phyloP scores from a whole-genome alignment of 2,329 filamentous ascomycete species.

The Ciborinia camelliae region DNA sequence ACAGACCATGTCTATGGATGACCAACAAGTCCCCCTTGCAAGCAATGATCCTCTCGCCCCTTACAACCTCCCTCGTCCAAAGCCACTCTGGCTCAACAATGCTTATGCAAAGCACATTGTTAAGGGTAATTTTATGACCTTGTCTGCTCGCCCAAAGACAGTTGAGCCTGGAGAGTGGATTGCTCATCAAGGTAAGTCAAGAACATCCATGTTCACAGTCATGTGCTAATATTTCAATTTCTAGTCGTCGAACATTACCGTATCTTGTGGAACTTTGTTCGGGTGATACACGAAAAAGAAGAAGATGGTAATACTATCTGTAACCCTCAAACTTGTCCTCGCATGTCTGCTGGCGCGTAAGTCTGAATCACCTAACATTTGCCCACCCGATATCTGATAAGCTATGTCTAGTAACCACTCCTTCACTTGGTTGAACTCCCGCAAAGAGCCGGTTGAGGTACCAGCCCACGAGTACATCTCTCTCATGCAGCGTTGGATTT shows the following conservation, averaged over 20 bases:
- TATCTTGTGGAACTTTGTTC: slow-evolving; percentile 83
- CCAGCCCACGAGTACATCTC: slow-evolving; percentile 92
- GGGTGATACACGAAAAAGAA: slow-evolving; percentile 83
- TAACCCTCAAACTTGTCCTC: slow-evolving; percentile 78
- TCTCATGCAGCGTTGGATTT: slow-evolving; percentile 95
- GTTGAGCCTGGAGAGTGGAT: slow-evolving; percentile 95
- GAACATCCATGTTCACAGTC: slow-evolving; percentile 23
- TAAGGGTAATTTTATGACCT: slow-evolving; percentile 95
- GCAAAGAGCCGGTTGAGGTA: slow-evolving; percentile 84
- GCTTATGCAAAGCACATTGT: slow-evolving; percentile 81
- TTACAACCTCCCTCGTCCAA: slow-evolving; percentile 62
- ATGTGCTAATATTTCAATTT: slow-evolving; percentile 20
- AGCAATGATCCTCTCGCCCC: slow-evolving; percentile 52
- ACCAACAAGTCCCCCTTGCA: slow-evolving; percentile 40
- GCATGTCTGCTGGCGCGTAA: slow-evolving; percentile 91
- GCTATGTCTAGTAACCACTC: slow-evolving; percentile 66
- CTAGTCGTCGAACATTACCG: slow-evolving; percentile 90
- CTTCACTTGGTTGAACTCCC: slow-evolving; percentile 92
- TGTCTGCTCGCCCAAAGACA: slow-evolving; percentile 88
- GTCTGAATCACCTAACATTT: slow-evolving; percentile 41
- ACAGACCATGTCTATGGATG: slow-evolving; percentile 66
- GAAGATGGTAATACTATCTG: slow-evolving; percentile 75
- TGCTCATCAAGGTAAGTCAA: slow-evolving; percentile 76
- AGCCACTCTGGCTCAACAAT: slow-evolving; percentile 72
- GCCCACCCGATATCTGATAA: slow-evolving; percentile 1